Evolutionary conservation across 768 basidiomycete species (phyloP).

Genomic region (Russula brevipes): DNA sequence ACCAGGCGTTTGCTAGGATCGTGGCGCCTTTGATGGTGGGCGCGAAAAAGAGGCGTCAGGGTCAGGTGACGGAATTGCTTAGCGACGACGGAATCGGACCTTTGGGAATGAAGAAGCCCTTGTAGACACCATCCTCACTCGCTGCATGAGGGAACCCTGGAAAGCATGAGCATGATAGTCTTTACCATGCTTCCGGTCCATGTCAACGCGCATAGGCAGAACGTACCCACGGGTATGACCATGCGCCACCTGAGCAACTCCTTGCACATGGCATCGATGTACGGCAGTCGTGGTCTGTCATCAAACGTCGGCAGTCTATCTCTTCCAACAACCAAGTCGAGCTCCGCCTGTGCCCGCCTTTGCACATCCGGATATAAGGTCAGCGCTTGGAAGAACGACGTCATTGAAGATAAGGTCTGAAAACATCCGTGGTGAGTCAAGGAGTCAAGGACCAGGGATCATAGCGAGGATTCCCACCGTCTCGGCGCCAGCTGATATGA

Average conservation of each 20-base stretch:
- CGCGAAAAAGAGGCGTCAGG: background rate
- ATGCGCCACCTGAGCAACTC: constrained; percentile 29
- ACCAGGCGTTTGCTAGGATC: constrained; percentile 30
- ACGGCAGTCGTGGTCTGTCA: constrained; percentile 29
- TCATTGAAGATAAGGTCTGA: constrained; percentile 10
- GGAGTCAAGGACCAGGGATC: too few relatives aligned
- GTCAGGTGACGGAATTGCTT: background rate
- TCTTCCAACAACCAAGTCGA: constrained; percentile 29
- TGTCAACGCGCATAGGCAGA: background rate
- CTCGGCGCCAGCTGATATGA: constrained; percentile 11
- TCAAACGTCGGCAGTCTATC: constrained; percentile 29
- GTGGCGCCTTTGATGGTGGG: constrained; percentile 2
- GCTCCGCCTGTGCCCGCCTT: constrained; percentile 27
- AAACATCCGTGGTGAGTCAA: background rate
- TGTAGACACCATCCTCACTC: constrained; percentile 27
- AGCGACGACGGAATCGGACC: constrained; percentile 3
- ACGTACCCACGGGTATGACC: constrained; percentile 5
- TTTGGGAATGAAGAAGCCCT: constrained; percentile 30
- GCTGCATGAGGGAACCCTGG: constrained; percentile 26
- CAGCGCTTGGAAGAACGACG: constrained; percentile 12
- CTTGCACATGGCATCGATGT: constrained; percentile 25
- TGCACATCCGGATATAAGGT: constrained; percentile 12
- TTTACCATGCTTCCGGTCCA: background rate
- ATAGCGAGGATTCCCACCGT: background rate
- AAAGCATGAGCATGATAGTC: background rate